Evolutionary conservation across 371 early-diverging fungal species (phyloP), one percentile per base, ranked within the genome.

Genomic region (Haplosporangium sp.): DNA sequence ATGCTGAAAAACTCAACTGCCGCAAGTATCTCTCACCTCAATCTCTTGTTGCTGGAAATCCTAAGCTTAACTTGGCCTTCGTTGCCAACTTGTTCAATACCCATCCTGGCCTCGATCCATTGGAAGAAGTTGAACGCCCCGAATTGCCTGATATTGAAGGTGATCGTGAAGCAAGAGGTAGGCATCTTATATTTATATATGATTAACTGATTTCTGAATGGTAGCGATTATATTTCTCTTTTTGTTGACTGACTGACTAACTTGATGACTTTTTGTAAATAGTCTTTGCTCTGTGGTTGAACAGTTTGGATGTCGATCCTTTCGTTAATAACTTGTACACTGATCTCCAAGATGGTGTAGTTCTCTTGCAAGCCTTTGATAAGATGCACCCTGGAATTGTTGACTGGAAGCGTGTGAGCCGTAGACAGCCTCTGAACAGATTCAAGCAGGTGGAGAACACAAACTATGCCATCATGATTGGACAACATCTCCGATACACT

Each of bases 391-490:
- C 98, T 4, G 95, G 94, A 3, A 83, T 90, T 38, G 97, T 98
- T 15, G 92, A 96, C 69, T 97, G 96, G 97, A 93, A 94, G 65
- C 89, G 89, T 70, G 96, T 94, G 56, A 94, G 95, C 88, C 84
- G 86, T 42, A 88, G 89, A 37, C 85, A 85, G 77, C 95, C 90
- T 44, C 83, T 88, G 61, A 92, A 92, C 76, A 93, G 95, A 44
- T 97, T 98, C 89, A 98, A 98, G 88, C 91, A 93, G 84, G 94
- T 98, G 35, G 98, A 98, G 85, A 98, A 98, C 86, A 94, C 95
- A 69, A 98, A 98, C 84, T 95, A 95, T 81, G 94, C 90, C 19
- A 93, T 98, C 11, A 88, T 89, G 40, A 84, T 98, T 35, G 96
- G 98, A 67, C 96, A 96, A 85, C 88, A 88, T 52, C 84, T 94